Evolutionary conservation across 2,329 filamentous ascomycete species (phyloP).

Genomic region (Fusarium hainanense): DNA sequence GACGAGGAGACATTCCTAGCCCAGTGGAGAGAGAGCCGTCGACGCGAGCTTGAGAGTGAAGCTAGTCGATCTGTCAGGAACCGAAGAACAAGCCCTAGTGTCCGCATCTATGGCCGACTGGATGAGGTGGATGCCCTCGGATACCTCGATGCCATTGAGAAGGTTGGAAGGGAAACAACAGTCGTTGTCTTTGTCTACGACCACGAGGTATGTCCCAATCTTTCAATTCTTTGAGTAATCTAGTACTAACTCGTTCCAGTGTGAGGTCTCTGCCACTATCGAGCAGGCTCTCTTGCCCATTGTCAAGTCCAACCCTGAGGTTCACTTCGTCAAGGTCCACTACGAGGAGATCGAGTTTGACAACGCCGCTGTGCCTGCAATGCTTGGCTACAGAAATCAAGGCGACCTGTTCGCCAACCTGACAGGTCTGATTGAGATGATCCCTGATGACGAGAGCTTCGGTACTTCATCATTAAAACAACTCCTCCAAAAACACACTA

Average conservation of each 20-base stretch:
- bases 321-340: slow-evolving; percentile 91
- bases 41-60: slow-evolving; percentile 79
- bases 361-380: slow-evolving; percentile 84
- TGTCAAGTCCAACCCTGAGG: slow-evolving; percentile 74
- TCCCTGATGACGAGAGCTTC: slow-evolving; percentile 75
- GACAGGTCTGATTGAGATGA: slow-evolving; percentile 86
- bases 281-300: slow-evolving; percentile 82
- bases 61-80: slow-evolving; percentile 66
- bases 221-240: not conserved
- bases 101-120: slow-evolving; percentile 80
- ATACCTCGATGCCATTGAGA: slow-evolving; percentile 97
- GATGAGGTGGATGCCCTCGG: slow-evolving; percentile 89
- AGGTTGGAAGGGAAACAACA: slow-evolving; percentile 80
- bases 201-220: slow-evolving; percentile 72
- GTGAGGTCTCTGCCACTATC: slow-evolving; percentile 79
- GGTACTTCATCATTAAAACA: slow-evolving; percentile 63
- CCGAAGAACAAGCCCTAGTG: slow-evolving; percentile 79
- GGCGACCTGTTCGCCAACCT: slow-evolving; percentile 92
- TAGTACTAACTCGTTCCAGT: slow-evolving; percentile 63
- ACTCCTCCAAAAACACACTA: slow-evolving; percentile 64
- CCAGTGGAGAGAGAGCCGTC: slow-evolving; percentile 84
- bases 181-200: slow-evolving; percentile 97
- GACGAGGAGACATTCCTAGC: slow-evolving; percentile 85
- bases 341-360: slow-evolving; percentile 96
- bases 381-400: slow-evolving; percentile 87